Evolutionary conservation across 2,329 filamentous ascomycete species (phyloP).

Genomic region (Dothidotthia symphoricarpi): DNA sequence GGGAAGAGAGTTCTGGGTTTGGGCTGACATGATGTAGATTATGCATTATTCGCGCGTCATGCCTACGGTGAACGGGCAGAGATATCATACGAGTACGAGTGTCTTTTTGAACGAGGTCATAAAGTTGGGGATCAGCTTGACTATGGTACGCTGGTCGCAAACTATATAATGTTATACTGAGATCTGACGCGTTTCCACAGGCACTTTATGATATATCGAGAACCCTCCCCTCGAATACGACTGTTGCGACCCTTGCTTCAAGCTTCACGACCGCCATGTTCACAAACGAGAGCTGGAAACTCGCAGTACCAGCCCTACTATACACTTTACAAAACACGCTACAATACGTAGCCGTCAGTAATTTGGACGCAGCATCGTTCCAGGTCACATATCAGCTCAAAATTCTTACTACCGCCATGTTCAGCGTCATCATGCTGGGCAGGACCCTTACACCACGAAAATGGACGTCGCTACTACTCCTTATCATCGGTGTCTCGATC

Average conservation of each 20-base stretch:
- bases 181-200: slow-evolving; percentile 6
- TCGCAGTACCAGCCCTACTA: slow-evolving; percentile 81
- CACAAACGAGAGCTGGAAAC: slow-evolving; percentile 88
- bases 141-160: slow-evolving; percentile 51
- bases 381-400: slow-evolving; percentile 93
- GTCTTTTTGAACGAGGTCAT: slow-evolving; percentile 91
- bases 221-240: slow-evolving; percentile 73
- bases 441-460: slow-evolving; percentile 68
- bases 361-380: slow-evolving; percentile 88
- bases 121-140: slow-evolving; percentile 82
- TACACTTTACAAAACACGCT: slow-evolving; percentile 94
- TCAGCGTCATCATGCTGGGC: slow-evolving; percentile 75
- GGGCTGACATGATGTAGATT: slow-evolving; percentile 54
- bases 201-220: slow-evolving; percentile 83
- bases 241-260: slow-evolving; percentile 75
- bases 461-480: slow-evolving; percentile 76
- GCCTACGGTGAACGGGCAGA: slow-evolving; percentile 77
- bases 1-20: not conserved
- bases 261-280: slow-evolving; percentile 81
- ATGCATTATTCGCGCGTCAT: slow-evolving; percentile 95
- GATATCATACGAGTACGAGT: slow-evolving; percentile 91
- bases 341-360: slow-evolving; percentile 87
- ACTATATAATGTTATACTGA: not conserved
- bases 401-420: slow-evolving; percentile 85
- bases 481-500: slow-evolving; percentile 79